phyloP scores from a whole-genome alignment of 2,329 filamentous ascomycete species.

The Orbilia blumenaviensis region DNA sequence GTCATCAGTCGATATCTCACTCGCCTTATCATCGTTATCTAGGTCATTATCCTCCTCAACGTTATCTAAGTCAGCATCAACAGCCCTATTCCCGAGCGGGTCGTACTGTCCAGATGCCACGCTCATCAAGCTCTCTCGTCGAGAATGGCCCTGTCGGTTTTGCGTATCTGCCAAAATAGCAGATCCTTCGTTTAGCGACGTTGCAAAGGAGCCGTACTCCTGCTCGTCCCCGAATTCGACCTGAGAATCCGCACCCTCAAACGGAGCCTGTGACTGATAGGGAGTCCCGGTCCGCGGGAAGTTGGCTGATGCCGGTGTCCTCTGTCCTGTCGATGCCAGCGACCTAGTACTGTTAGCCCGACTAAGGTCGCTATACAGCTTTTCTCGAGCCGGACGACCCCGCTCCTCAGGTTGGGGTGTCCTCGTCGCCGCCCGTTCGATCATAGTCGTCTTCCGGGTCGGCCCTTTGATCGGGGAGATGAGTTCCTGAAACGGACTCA shows the following conservation, averaged over 20 bases:
- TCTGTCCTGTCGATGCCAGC: constrained; percentile 35
- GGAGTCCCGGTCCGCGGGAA: constrained; percentile 29
- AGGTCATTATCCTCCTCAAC: constrained; percentile 27
- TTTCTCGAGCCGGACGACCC: constrained; percentile 14
- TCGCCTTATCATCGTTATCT: constrained; percentile 45
- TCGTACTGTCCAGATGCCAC: constrained; percentile 43
- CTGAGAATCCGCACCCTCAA: constrained; percentile 35
- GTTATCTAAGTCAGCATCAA: constrained; percentile 37
- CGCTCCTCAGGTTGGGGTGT: constrained; percentile 48
- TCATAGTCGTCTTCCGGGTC: constrained; percentile 23
- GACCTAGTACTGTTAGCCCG: constrained; percentile 42
- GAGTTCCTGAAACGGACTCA: constrained; percentile 51
- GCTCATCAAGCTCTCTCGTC: constrained; percentile 48
- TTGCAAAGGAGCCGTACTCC: constrained; percentile 37
- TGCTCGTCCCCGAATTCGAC: constrained; percentile 35
- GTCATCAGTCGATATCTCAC: constrained; percentile 52
- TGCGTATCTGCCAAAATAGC: constrained; percentile 39
- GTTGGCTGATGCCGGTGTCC: constrained; percentile 38
- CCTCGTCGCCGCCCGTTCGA: constrained; percentile 22
- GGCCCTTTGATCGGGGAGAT: constrained; percentile 50
- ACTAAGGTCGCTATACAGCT: constrained; percentile 34
- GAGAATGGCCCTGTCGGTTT: constrained; percentile 34
- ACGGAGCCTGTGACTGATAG: constrained; percentile 33
- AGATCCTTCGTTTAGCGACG: constrained; percentile 47
- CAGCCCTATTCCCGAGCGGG: constrained; percentile 19